phyloP scores from a whole-genome alignment of 2,329 filamentous ascomycete species.

The Sarocladium oryzae region DNA sequence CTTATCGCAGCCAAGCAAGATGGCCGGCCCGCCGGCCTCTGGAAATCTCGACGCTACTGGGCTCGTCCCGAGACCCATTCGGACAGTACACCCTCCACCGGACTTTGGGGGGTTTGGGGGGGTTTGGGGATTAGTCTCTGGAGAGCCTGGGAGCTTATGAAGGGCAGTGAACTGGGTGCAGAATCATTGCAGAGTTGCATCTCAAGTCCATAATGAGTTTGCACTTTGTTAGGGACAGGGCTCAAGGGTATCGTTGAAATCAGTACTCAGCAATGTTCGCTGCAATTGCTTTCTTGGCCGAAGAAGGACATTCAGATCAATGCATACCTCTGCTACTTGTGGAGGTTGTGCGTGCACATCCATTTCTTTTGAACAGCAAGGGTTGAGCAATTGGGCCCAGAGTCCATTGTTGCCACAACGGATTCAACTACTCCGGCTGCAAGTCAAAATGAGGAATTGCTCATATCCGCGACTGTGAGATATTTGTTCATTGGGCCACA shows the following conservation, averaged over 20 bases:
- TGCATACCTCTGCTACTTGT: too few species aligned
- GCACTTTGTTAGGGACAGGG: too few species aligned
- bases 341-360: too few species aligned
- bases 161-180: not conserved
- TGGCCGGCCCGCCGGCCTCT: conserved; percentile 12
- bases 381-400: not conserved
- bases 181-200: too few species aligned
- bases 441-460: not conserved
- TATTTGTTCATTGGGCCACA: not conserved
- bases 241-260: too few species aligned
- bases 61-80: conserved; percentile 8
- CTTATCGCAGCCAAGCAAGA: conserved; percentile 39
- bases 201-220: too few species aligned
- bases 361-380: not conserved
- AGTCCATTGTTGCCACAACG: not conserved
- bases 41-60: conserved; percentile 16
- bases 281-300: too few species aligned
- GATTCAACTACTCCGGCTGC: not conserved
- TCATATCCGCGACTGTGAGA: not conserved
- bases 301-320: too few species aligned
- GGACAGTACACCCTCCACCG: conserved; percentile 1
- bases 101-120: not conserved
- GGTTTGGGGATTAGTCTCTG: not conserved
- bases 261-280: too few species aligned
- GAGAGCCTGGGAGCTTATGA: not conserved